These are phyloP conservation scores for Cadophora gregata DNA, from an alignment of 2,329 filamentous ascomycete genomes.

Conservation along the genomic window DNA sequence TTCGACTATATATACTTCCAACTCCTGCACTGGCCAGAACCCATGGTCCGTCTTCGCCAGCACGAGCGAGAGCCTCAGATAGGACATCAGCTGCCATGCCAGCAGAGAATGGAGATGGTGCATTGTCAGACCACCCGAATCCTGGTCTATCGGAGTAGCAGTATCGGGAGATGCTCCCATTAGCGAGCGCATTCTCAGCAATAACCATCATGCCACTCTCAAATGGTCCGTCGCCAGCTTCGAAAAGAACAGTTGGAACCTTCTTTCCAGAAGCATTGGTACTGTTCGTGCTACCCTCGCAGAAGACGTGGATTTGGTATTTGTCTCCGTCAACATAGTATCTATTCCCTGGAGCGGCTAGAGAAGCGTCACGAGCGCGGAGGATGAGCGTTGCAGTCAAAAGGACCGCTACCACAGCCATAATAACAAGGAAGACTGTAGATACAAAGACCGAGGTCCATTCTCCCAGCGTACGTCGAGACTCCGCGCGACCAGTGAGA, in stretches of 20 bases:
- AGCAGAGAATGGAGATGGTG: slow-evolving; percentile 89
- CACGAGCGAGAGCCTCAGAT: slow-evolving; percentile 80
- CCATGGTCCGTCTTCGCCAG: slow-evolving; percentile 88
- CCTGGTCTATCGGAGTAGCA: slow-evolving; percentile 97
- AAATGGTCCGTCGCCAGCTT: slow-evolving; percentile 80
- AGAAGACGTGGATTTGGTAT: slow-evolving; percentile 87
- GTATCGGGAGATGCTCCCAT: slow-evolving; percentile 84
- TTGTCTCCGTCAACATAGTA: slow-evolving; percentile 84
- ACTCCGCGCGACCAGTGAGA: slow-evolving; percentile 87
- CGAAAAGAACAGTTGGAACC: slow-evolving; percentile 82
- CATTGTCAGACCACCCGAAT: slow-evolving; percentile 86
- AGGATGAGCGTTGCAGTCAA: slow-evolving; percentile 82
- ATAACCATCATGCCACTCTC: slow-evolving; percentile 82
- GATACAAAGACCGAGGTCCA: slow-evolving; percentile 83
- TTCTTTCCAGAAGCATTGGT: slow-evolving; percentile 57
- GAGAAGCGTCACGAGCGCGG: slow-evolving; percentile 77
- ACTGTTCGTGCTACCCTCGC: slow-evolving; percentile 71
- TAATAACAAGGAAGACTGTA: slow-evolving; percentile 71
- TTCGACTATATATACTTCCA: slow-evolving; percentile 86
- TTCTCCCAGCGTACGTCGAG: slow-evolving; percentile 78
- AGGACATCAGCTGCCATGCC: slow-evolving; percentile 91
- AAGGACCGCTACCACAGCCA: slow-evolving; percentile 72
- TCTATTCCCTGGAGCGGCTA: slow-evolving; percentile 74
- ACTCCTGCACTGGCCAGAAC: slow-evolving; percentile 85
- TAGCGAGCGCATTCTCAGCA: slow-evolving; percentile 75